Evolutionary conservation across 1,284 basidiomycete species (phyloP), one percentile per base, ranked within the genome.

Genomic region (Xanthoconium separans): DNA sequence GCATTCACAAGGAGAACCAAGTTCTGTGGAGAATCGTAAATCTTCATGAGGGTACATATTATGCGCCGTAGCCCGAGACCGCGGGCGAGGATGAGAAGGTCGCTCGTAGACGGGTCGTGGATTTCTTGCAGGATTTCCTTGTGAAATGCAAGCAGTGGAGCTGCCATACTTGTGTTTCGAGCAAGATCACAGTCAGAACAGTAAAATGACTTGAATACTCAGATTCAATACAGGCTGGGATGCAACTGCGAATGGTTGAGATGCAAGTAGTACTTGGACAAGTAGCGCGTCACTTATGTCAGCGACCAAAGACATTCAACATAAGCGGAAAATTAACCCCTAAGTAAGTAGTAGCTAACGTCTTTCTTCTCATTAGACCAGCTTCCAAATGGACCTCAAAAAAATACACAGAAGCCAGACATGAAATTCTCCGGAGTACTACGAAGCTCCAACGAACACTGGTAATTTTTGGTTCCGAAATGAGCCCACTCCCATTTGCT

Each of bases 1-100:
- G 95, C 95, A 70, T 97, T 96, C 52, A 98, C 87, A 12, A 98
- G 77, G 5, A 98, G 75, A 42, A 98, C 82, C 6, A 97, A 80
- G 63, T 84, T 94, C 57, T 86, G 82, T 20, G 92, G 86, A n/a
- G 88, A 83, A 70, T 95, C 91, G 69, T 97, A 98, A 40, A 96
- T 91, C 71, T 94, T 90, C 71, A 97, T 78, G 31, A 96, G 80
- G 0, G 90, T 92, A 70, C 91, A 94, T 47, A 95, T 71, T 51
- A 95, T 80, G 60, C 85, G 79, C 15, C 93, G 81, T 50, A 97
- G 73, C 0, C 95, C 95, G 3, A 97, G 80, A 0, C 95, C 94
- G 29, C 94, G 87, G 1, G 92, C 94, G 24, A 98, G 75, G 44
- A 98, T 75, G 39, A 97, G 73, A 9, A 98, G 77, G 59, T 95